Evolutionary conservation across 441 rosid genomes (phyloP).

Genomic region (Arabidopsis hybrid): DNA sequence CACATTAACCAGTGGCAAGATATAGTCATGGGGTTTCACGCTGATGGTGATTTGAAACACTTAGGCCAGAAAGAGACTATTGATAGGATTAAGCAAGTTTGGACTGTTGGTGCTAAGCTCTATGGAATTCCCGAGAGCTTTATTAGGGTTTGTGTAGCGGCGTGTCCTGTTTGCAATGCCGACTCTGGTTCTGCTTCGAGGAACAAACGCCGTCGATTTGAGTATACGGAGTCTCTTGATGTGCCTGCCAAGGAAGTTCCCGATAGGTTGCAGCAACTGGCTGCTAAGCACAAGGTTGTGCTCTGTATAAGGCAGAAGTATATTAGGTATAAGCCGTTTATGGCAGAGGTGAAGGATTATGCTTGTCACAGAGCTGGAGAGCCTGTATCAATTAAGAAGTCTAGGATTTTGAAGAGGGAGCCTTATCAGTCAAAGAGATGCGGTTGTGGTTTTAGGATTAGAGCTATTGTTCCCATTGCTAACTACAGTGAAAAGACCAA

Average conservation of each 20-base stretch:
- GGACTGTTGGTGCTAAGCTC: constrained; percentile 97
- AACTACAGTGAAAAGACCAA: constrained; percentile 96
- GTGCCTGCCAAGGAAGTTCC: constrained; percentile 99
- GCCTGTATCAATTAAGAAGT: constrained; percentile 78
- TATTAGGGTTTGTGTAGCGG: constrained; percentile 95
- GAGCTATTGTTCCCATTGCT: constrained; percentile 95
- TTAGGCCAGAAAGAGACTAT: constrained; percentile 87
- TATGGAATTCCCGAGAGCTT: constrained; percentile 98
- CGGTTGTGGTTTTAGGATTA: constrained; percentile 95
- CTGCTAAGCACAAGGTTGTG: constrained; percentile 94
- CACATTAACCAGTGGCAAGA: constrained; percentile 95
- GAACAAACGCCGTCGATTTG: constrained; percentile 88
- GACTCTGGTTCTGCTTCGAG: constrained; percentile 77
- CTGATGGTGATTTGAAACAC: constrained; percentile 91
- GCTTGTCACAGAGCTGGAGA: constrained; percentile 99
- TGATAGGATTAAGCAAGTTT: constrained; percentile 89
- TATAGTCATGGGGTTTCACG: constrained; percentile 89
- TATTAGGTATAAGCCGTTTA: constrained; percentile 94
- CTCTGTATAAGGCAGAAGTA: constrained; percentile 98
- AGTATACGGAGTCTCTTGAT: constrained; percentile 94
- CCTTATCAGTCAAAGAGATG: constrained; percentile 97
- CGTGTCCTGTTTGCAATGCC: constrained; percentile 81
- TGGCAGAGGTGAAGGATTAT: constrained; percentile 99
- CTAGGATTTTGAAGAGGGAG: constrained; percentile 94
- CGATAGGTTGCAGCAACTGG: constrained; percentile 82